Base-by-base conservation (phyloP, 2,329 filamentous ascomycete species). In the Colletotrichum sublineola region DNA sequence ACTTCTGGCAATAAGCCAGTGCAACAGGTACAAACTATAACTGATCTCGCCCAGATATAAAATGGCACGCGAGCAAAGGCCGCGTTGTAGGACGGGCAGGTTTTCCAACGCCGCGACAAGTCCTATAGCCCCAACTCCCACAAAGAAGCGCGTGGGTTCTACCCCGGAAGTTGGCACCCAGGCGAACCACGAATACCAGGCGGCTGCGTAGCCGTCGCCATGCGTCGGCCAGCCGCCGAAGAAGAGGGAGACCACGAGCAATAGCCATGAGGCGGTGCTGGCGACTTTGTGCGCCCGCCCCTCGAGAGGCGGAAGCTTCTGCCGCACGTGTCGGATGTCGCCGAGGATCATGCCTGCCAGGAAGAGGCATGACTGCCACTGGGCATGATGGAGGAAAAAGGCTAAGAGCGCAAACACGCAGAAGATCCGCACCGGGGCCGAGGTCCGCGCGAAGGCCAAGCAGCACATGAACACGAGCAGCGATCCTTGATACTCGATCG, bases 1-100 rank as follows among this genome's bases (percentile, higher is more conserved):
- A 12, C 29, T 55, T 29, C 36, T 60, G n/a, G 46, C 62, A 14
- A 31, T 46, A 12, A 46, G 29, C 0, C 91, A 91, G 75, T 93
- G 91, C 11, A 92, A 84, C 11, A 92, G 82, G 79, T 93, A 93
- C 18, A 93, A 81, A 1, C 87, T 84, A 77, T 87, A 93, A 0
- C 89, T 91, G 66, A 92, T 84, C 58, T 87, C 86, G 0, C 90
- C 91, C 2, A 92, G 83, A 73, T 90, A 91, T 76, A 91, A 89
- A 76, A 86, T 89, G 76, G 89, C 86, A 11, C 82, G 81, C 0
- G 81, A 83, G 78, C 91, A 89, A 74, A 92, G 91, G 76, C 90
- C 88, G 5, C 80, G 74, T 78, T 86, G 88, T n/a, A 91, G 82
- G 85, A 85, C 42, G 6, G 55, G 55, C 12, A 71, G 12, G 3